Evolutionary conservation across 257 asterid genomes (phyloP), one percentile per base, ranked within the genome.

Genomic region (Euphrasia confusa): DNA sequence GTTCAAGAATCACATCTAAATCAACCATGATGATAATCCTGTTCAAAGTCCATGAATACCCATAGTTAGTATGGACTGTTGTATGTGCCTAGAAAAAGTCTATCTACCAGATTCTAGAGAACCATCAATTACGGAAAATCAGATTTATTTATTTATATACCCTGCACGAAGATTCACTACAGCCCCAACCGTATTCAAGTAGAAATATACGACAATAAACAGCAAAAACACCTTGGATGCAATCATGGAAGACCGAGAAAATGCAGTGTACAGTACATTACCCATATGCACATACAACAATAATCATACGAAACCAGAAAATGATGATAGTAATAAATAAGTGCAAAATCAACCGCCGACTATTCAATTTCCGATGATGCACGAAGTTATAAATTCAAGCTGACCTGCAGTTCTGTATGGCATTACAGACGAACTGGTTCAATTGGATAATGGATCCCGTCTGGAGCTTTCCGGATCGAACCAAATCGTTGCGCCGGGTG

Each of bases 21-120:
- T 85, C 84, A 61, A 85, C 59, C 70, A 89, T 78, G 57, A 93
- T 93, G 72, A 85, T 73, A 58, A 93, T 89, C 85, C 99, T 93
- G 97, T 77, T 45, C 78, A 67, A 58, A 59, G 26, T 24, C 14
- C 39, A 79, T 54, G 13, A 27, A n/a, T 52, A 58, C 60, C 44
- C 32, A 21, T 48, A 35, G 39, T 64, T 60, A 63, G 37, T 27
- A 62, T 47, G 64, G 58, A 54, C 15, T 44, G 15, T 55, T 49
- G 52, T 24, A 58, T 44, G 8, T 14, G 30, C 30, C 18, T 12
- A n/a, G 15, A 54, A 49, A 18, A 61, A 55, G 39, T 10, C 37
- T 27, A 24, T 47, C 27, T 37, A n/a, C 27, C 55, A 50, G 26
- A 42, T 39, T 35, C 45, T 10, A 32, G 8, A 56, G 40, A 33